Percentiles rank a stretch among this genome's conserved stretches.
These are phyloP conservation scores for Cochlearia excelsa DNA, from an alignment of 345 rosid species.

Conservation along the genomic window DNA sequence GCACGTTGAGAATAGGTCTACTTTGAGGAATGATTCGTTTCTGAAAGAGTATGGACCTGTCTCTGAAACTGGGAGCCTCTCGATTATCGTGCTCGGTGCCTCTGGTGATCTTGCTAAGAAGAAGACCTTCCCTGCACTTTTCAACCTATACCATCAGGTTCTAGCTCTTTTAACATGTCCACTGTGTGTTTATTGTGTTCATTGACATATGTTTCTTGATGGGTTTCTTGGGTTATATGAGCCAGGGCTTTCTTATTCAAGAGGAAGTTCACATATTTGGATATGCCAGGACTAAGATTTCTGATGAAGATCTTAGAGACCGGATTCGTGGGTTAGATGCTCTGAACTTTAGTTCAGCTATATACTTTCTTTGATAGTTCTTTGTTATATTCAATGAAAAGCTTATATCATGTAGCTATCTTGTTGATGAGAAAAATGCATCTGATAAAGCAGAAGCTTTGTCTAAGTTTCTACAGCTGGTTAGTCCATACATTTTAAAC, in stretches of 20 bases:
- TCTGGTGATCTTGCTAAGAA: conserved; percentile 99
- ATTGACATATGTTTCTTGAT: background rate
- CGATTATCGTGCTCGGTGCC: conserved; percentile 88
- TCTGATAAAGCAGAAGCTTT: conserved; percentile 42
- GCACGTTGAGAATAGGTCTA: conserved; percentile 62
- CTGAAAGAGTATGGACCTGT: conserved; percentile 40
- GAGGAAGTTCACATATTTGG: conserved; percentile 89
- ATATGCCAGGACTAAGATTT: conserved; percentile 95
- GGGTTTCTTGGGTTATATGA: conserved; percentile 13
- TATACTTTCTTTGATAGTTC: too few relatives aligned
- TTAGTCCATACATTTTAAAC: conserved; percentile 31
- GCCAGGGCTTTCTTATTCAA: conserved; percentile 74
- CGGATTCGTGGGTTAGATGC: conserved; percentile 61
- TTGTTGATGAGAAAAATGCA: conserved; percentile 48
- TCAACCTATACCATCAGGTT: conserved; percentile 88
- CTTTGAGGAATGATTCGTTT: conserved; percentile 49
- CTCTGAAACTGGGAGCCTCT: conserved; percentile 78
- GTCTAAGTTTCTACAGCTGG: conserved; percentile 76
- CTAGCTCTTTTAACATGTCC: background rate
- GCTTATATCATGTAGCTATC: conserved; percentile 52
- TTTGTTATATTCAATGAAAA: too few relatives aligned
- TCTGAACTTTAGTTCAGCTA: background rate
- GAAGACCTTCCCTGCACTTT: conserved; percentile 98
- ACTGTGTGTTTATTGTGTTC: background rate
- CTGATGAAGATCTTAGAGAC: conserved; percentile 76